Percentiles rank a stretch among this genome's conserved stretches.
phyloP scores from a whole-genome alignment of 306 rosid genomes.

The Gastrolobium villosum region DNA sequence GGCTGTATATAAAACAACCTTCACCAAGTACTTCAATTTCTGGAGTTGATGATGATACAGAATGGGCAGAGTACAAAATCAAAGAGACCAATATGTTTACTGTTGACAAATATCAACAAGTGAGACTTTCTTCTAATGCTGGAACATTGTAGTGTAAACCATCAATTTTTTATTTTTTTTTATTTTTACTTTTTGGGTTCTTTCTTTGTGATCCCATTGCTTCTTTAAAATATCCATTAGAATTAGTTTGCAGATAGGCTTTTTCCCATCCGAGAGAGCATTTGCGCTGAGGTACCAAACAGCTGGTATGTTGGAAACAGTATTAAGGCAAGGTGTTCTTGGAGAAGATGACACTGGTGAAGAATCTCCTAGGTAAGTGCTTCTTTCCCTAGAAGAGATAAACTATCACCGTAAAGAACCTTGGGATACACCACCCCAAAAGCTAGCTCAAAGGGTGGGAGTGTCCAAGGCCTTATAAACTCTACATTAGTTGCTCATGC shows the following conservation, averaged over 20 bases:
- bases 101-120: conserved; percentile 97
- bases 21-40: conserved; percentile 70
- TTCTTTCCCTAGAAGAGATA: conserved; percentile 20
- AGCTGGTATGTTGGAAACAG: conserved; percentile 93
- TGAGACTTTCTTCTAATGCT: conserved; percentile 55
- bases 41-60: conserved; percentile 63
- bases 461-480: too few relatives aligned
- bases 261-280: conserved; percentile 87
- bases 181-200: neutral
- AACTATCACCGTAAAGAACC: neutral
- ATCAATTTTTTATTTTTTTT: neutral
- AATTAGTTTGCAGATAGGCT: conserved; percentile 96
- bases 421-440: too few relatives aligned
- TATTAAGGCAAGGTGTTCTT: conserved; percentile 87
- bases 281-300: conserved; percentile 95
- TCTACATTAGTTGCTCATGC: too few relatives aligned
- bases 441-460: too few relatives aligned
- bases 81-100: conserved; percentile 96
- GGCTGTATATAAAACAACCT: conserved; percentile 85
- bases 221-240: conserved; percentile 69
- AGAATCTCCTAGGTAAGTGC: conserved; percentile 86
- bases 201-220: conserved; percentile 51
- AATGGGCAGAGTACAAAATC: conserved; percentile 97
- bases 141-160: conserved; percentile 2
- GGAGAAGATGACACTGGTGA: conserved; percentile 98